Percentiles rank a stretch among this genome's conserved stretches.
phyloP scores from a whole-genome alignment of 106 monocot genomes.

The Acorus calamus region DNA sequence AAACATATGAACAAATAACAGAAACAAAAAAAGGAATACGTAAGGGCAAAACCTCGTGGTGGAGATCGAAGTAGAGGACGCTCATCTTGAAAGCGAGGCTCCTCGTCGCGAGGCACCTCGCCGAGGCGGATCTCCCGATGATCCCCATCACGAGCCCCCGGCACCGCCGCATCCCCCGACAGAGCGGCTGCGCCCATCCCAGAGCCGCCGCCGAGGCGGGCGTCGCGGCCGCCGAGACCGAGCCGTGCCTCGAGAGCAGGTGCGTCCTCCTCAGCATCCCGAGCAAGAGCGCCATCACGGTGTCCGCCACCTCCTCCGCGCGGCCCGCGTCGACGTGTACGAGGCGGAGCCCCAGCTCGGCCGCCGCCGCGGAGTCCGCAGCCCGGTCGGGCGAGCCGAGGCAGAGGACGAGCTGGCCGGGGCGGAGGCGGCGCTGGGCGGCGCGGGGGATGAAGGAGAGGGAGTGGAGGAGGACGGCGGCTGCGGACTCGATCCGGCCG shows the following conservation, averaged over 20 bases:
- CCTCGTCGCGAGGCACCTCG: slow-evolving; percentile 66
- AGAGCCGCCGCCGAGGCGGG: slow-evolving; percentile 45
- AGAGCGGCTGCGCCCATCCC: slow-evolving; percentile 74
- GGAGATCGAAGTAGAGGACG: slow-evolving; percentile 79
- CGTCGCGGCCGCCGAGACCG: slow-evolving; percentile 41
- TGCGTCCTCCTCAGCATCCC: slow-evolving; percentile 69
- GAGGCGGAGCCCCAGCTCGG: slow-evolving; percentile 75
- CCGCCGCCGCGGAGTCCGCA: slow-evolving; percentile 73
- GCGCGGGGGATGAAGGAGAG: slow-evolving; percentile 87
- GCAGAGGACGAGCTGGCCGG: slow-evolving; percentile 83
- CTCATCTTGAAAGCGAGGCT: slow-evolving; percentile 91
- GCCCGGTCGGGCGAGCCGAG: slow-evolving; percentile 80
- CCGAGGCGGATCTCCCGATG: slow-evolving; percentile 61
- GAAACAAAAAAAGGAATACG: too few relatives aligned
- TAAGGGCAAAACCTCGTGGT: slow-evolving; percentile 3
- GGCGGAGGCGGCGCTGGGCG: slow-evolving; percentile 77
- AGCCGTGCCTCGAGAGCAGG: slow-evolving; percentile 50
- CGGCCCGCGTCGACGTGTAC: slow-evolving; percentile 74
- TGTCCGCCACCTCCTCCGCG: slow-evolving; percentile 87
- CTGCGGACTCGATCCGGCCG: slow-evolving; percentile 65
- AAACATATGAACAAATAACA: too few relatives aligned
- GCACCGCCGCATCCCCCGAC: slow-evolving; percentile 84
- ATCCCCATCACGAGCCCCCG: slow-evolving; percentile 85
- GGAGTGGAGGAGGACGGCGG: slow-evolving; percentile 66
- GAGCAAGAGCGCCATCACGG: slow-evolving; percentile 83